A percentile compares a stretch with the other conserved stretches of the same genome.
These are phyloP conservation scores for Pulicaria dysenterica DNA, from an alignment of 129 eudicot genomes.

Conservation along the genomic window DNA sequence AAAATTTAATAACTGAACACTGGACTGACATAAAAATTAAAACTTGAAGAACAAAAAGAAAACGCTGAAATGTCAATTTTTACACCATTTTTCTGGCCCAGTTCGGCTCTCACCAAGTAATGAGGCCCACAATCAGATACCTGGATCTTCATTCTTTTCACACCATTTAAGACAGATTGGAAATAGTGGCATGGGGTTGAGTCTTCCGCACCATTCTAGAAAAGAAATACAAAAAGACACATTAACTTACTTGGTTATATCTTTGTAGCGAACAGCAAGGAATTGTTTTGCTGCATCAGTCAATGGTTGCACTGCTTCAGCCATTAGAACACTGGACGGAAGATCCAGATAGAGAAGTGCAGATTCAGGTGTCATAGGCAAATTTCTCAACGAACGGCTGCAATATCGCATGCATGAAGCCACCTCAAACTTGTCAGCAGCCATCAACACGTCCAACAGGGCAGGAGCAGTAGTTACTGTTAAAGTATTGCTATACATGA, in stretches of 20 bases:
- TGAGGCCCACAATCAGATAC: too few relatives aligned
- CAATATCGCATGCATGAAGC: slow-evolving; percentile 83
- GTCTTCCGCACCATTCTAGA: not conserved
- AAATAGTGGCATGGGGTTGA: too few relatives aligned
- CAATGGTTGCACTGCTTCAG: slow-evolving; percentile 76
- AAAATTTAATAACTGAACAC: not conserved
- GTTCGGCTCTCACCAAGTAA: too few relatives aligned
- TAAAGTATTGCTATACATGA: slow-evolving; percentile 77
- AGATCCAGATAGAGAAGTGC: slow-evolving; percentile 74
- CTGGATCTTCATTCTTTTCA: too few relatives aligned
- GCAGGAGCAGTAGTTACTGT: slow-evolving; percentile 58
- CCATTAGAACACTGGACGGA: slow-evolving; percentile 74
- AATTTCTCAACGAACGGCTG: slow-evolving; percentile 58
- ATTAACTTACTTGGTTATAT: slow-evolving; percentile 60
- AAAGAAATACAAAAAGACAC: not conserved
- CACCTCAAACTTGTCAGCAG: slow-evolving; percentile 78
- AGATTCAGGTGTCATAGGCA: slow-evolving; percentile 80
- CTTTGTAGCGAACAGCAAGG: slow-evolving; percentile 72
- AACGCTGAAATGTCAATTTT: too few relatives aligned
- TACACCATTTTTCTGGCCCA: too few relatives aligned
- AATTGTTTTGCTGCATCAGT: slow-evolving; percentile 79
- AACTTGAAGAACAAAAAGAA: too few relatives aligned
- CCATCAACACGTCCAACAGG: slow-evolving; percentile 73
- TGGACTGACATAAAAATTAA: too few relatives aligned
- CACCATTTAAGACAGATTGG: too few relatives aligned